Conservation (phyloP, 1,284 basidiomycete genomes). For the Phenoliferia sp. region DNA sequence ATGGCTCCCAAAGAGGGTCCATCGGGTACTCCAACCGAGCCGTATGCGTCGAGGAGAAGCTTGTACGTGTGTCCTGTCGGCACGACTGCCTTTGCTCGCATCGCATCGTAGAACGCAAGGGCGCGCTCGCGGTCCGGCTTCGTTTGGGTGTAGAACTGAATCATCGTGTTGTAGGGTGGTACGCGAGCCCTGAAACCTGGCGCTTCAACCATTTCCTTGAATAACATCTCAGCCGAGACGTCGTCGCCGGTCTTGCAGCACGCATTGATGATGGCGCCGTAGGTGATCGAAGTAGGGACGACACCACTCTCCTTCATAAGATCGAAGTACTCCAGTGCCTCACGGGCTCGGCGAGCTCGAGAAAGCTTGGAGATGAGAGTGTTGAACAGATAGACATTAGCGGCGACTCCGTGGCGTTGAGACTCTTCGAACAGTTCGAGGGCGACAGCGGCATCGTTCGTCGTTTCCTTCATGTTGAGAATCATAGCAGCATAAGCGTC, state of each 20-base stretch:
- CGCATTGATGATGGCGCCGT: constrained; percentile 81
- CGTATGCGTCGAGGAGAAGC: constrained; percentile 87
- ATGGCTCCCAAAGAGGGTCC: constrained; percentile 66
- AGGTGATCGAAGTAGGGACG: constrained; percentile 79
- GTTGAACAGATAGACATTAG: constrained; percentile 87
- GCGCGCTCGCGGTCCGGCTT: constrained; percentile 76
- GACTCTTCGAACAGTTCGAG: constrained; percentile 77
- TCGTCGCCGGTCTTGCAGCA: constrained; percentile 86
- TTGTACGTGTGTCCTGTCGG: constrained; percentile 91
- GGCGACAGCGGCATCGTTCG: constrained; percentile 84
- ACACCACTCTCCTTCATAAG: constrained; percentile 61
- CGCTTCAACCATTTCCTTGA: constrained; percentile 68
- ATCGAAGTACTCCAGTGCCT: constrained; percentile 77
- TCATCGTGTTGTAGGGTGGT: constrained; percentile 97
- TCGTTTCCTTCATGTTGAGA: constrained; percentile 79
- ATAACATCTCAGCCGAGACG: constrained; percentile 67
- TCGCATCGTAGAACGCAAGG: constrained; percentile 68
- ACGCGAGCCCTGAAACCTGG: constrained; percentile 78
- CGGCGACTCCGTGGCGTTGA: constrained; percentile 60
- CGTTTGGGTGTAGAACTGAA: constrained; percentile 89
- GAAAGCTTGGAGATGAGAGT: constrained; percentile 91
- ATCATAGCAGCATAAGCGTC: constrained; percentile 90
- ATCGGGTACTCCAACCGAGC: constrained; percentile 71
- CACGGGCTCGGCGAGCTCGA: constrained; percentile 84
- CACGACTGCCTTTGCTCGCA: constrained; percentile 59